These are phyloP conservation scores for Microbotryomycetes sp. DNA, from an alignment of 1,284 basidiomycete species.

Conservation along the genomic window DNA sequence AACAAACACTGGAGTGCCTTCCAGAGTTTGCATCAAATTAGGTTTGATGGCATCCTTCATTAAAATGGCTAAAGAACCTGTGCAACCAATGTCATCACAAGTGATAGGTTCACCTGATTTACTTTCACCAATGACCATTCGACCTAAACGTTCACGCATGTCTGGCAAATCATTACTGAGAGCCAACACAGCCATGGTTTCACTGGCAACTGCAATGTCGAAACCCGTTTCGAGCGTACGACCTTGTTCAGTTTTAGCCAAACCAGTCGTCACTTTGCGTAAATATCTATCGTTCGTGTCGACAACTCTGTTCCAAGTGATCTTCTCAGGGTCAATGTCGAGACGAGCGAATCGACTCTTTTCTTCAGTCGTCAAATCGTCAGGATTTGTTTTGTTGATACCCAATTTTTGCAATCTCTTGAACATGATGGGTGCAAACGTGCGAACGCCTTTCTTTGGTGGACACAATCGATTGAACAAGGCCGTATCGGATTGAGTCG, in stretches of 20 bases:
- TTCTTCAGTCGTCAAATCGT: constrained; percentile 88
- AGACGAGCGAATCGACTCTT: constrained; percentile 82
- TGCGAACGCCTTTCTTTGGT: constrained; percentile 86
- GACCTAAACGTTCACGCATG: constrained; percentile 84
- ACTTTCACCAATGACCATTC: constrained; percentile 95
- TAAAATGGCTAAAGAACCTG: constrained; percentile 90
- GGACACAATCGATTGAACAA: constrained; percentile 90
- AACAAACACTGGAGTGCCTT: constrained; percentile 98
- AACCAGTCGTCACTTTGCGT: constrained; percentile 88
- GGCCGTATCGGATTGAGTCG: constrained; percentile 90
- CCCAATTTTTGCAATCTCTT: constrained; percentile 91
- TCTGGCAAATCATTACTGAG: constrained; percentile 80
- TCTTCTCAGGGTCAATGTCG: constrained; percentile 82
- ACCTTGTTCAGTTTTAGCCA: constrained; percentile 83
- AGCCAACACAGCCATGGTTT: constrained; percentile 97
- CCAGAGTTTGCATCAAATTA: constrained; percentile 96
- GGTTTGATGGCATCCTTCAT: constrained; percentile 99
- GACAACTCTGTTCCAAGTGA: constrained; percentile 96
- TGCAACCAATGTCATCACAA: constrained; percentile 92
- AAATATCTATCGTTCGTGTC: constrained; percentile 97
- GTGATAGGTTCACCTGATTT: constrained; percentile 87
- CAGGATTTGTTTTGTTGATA: constrained; percentile 88
- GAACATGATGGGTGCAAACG: constrained; percentile 93
- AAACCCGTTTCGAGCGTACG: constrained; percentile 84
- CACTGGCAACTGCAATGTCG: constrained; percentile 94